phyloP scores from a whole-genome alignment of 2,329 filamentous ascomycete genomes.

The Colletotrichum sp. region DNA sequence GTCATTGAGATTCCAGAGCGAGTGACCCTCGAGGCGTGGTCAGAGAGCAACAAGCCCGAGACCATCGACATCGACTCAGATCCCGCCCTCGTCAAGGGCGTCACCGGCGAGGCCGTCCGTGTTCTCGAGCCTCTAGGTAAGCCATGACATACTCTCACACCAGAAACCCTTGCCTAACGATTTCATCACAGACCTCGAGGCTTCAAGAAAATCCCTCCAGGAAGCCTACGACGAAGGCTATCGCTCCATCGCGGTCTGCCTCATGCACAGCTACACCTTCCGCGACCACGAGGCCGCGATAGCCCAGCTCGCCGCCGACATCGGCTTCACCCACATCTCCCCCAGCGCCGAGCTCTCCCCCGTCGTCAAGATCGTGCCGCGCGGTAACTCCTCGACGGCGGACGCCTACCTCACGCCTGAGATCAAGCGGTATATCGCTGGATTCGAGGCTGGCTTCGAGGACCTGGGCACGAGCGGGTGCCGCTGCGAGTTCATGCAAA shows the following conservation, averaged over 20 bases:
- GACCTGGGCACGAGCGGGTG: slow-evolving; percentile 57
- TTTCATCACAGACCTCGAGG: slow-evolving; percentile 42
- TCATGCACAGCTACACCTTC: slow-evolving; percentile 77
- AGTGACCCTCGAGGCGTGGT: slow-evolving; percentile 66
- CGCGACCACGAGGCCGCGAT: slow-evolving; percentile 59
- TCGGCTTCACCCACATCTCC: slow-evolving; percentile 69
- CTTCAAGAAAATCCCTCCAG: slow-evolving; percentile 61
- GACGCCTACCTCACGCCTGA: slow-evolving; percentile 80
- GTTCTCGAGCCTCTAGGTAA: slow-evolving; percentile 61
- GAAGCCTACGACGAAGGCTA: slow-evolving; percentile 65
- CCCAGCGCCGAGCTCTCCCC: slow-evolving; percentile 53
- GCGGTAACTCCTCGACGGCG: slow-evolving; percentile 77
- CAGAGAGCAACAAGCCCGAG: slow-evolving; percentile 12
- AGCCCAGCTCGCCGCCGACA: slow-evolving; percentile 36
- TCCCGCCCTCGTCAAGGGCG: slow-evolving; percentile 52
- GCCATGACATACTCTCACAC: fast-evolving
- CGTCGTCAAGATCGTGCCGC: slow-evolving; percentile 73
- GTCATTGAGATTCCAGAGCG: slow-evolving; percentile 78
- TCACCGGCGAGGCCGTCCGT: slow-evolving; percentile 72
- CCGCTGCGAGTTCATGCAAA: slow-evolving; percentile 77
- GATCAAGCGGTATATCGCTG: slow-evolving; percentile 70
- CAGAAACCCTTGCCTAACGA: background rate
- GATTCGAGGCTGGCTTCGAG: slow-evolving; percentile 43
- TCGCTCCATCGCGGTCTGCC: slow-evolving; percentile 70
- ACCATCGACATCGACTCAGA: slow-evolving; percentile 10